Percentiles rank a stretch among this genome's conserved stretches.
Conservation (phyloP, 768 basidiomycete species). For the Lactifluus piperatus region DNA sequence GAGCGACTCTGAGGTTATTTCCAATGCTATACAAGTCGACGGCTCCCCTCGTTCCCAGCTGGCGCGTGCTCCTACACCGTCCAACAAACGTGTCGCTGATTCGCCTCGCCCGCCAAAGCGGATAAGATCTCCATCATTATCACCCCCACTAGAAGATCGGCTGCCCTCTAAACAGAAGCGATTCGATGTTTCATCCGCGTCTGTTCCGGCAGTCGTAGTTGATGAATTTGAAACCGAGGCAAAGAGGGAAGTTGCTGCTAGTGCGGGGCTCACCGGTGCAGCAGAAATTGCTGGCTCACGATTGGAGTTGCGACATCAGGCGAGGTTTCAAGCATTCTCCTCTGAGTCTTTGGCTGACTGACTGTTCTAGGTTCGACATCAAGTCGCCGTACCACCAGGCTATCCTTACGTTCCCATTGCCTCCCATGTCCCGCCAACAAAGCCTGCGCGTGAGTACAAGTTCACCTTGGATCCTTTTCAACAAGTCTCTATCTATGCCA, state of each 20-base stretch:
- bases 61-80: slow-evolving; percentile 20
- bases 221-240: slow-evolving; percentile 96
- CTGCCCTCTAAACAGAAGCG: slow-evolving; percentile 50
- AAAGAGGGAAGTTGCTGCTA: slow-evolving; percentile 83
- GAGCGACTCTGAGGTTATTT: slow-evolving; percentile 29
- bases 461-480: slow-evolving; percentile 98
- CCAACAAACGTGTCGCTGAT: slow-evolving; percentile 40
- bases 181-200: slow-evolving; percentile 35
- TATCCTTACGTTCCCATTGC: slow-evolving; percentile 89
- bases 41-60: slow-evolving; percentile 8
- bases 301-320: slow-evolving; percentile 78
- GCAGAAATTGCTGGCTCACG: slow-evolving; percentile 53
- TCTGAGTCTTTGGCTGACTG: not conserved
- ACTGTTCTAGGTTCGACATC: slow-evolving; percentile 67
- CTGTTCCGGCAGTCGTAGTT: slow-evolving; percentile 61
- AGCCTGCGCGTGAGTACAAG: slow-evolving; percentile 89
- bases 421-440: slow-evolving; percentile 81
- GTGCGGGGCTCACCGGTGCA: slow-evolving; percentile 76
- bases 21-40: slow-evolving; percentile 14
- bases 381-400: slow-evolving; percentile 91
- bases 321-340: slow-evolving; percentile 24
- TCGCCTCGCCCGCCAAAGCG: slow-evolving; percentile 19
- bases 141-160: slow-evolving; percentile 29
- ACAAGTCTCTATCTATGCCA: slow-evolving; percentile 86
- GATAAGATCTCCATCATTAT: slow-evolving; percentile 1